Evolutionary conservation across 179 eudicot species (phyloP), one percentile per base, ranked within the genome.

Genomic region (Silene noctiflora): DNA sequence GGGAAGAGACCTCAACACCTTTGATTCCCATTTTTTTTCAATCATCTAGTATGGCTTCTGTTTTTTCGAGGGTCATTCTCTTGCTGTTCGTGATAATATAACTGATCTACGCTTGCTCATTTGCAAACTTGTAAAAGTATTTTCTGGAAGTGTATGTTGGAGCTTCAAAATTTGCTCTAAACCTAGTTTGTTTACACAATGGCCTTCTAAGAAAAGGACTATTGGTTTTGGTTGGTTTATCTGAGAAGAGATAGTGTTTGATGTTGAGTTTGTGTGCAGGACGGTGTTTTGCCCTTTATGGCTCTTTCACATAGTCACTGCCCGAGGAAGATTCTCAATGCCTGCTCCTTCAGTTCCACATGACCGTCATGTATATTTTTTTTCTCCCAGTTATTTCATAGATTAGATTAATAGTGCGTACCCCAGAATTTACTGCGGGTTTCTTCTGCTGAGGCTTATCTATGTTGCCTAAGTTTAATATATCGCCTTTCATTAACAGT

Each of bases 281-380:
- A 31, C 86, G 61, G 81, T 89, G 82, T 94, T 94, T 82, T 85
- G 83, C 80, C 98, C 98, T 11, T 76, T 94, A 75, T 94, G 97
- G 96, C 80, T 92, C 14, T 94, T 94, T 80, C 98, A 94, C 81
- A 88, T 85, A 65, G 91, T 94, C 83, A 92, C 89, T 82, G 89
- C 96, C 29, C 90, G 97, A 24, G 97, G 98, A 82, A 87, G 98
- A 81, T 94, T 94, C 84, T 94, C 98, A 53, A 86, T 90, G 74
- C 98, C 98, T 72, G 98, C 98, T 19, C 98, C 97, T 35, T 84
- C 96, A 33, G 88, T 90, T 80, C 98, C 98, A 20, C 94, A 94
- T 84, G 97, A 88, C 76, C 94, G 96, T 70, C 84, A 94, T 88
- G 98, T 92, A 94, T 61, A 69, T 35, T 29, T 74, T 46, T 46